phyloP scores from a whole-genome alignment of 1,284 basidiomycete genomes.

The Cutaneotrichosporon mucoides region DNA sequence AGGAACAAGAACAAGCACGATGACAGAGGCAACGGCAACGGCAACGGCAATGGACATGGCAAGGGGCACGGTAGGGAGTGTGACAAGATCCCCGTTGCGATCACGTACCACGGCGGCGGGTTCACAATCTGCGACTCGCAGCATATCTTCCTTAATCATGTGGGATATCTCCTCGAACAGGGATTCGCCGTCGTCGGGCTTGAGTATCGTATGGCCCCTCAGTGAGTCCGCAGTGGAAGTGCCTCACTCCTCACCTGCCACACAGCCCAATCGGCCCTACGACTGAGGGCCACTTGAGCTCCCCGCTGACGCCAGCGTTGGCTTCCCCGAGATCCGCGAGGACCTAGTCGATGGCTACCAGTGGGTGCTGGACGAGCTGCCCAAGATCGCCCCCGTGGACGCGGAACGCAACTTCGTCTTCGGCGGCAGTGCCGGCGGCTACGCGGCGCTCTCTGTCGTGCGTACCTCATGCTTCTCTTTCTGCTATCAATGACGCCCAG shows the following conservation, averaged over 20 bases:
- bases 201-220: constrained; percentile 3
- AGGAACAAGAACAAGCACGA: too few species aligned
- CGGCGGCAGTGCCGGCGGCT: constrained; percentile 1
- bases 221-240: background rate
- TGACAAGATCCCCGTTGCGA: background rate
- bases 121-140: constrained; percentile 3
- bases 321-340: constrained; percentile 4
- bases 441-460: background rate
- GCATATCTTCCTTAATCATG: background rate
- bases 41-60: too few species aligned
- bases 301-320: constrained; percentile 2
- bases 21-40: too few species aligned
- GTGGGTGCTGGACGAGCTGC: constrained; percentile 2
- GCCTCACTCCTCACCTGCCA: background rate
- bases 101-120: constrained; percentile 7
- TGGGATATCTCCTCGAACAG: background rate
- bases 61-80: too few species aligned
- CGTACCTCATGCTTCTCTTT: background rate
- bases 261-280: too few species aligned
- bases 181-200: constrained; percentile 3
- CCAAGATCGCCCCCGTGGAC: background rate
- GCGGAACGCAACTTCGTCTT: background rate
- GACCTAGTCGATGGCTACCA: constrained; percentile 5
- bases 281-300: background rate
- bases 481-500: too few species aligned